A percentile compares a stretch with the other conserved stretches of the same genome.
Conservation (phyloP, 129 eudicot species). For the Pittosporum tobira region DNA sequence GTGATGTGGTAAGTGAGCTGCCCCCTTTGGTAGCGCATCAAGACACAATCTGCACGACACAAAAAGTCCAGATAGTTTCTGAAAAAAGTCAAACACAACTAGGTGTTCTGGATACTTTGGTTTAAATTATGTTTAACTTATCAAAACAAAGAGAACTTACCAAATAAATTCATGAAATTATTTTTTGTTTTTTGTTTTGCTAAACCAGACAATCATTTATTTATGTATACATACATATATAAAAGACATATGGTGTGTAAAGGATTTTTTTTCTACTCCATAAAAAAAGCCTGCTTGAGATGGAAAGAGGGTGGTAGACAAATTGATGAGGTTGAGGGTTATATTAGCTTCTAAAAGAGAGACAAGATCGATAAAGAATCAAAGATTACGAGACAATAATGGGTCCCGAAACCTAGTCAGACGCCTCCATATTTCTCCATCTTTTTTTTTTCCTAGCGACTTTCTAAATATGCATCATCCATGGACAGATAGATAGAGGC, state of each 20-base stretch:
- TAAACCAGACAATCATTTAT: too few relatives aligned
- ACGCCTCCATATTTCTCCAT: neutral
- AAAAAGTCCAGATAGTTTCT: neutral
- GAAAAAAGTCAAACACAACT: too few relatives aligned
- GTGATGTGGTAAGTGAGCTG: too few relatives aligned
- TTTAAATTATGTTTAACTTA: neutral
- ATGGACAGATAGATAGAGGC: neutral
- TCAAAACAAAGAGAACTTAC: too few relatives aligned
- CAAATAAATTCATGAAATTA: neutral
- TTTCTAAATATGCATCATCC: neutral
- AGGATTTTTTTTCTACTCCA: neutral
- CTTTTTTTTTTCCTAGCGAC: neutral
- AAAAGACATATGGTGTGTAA: neutral
- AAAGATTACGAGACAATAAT: neutral
- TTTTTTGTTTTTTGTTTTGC: neutral
- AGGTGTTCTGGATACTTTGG: too few relatives aligned
- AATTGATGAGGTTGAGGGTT: constrained; percentile 13
- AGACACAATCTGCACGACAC: neutral
- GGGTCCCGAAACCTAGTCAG: constrained; percentile 25
- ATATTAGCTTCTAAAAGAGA: constrained; percentile 12
- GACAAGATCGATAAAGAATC: constrained; percentile 12
- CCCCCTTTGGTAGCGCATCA: too few relatives aligned
- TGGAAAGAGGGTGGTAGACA: constrained; percentile 12
- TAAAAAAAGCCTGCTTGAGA: neutral
- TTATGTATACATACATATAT: too few relatives aligned